These are phyloP conservation scores for Zychaea mexicana DNA, from an alignment of 371 early-diverging fungal genomes.

Conservation along the genomic window DNA sequence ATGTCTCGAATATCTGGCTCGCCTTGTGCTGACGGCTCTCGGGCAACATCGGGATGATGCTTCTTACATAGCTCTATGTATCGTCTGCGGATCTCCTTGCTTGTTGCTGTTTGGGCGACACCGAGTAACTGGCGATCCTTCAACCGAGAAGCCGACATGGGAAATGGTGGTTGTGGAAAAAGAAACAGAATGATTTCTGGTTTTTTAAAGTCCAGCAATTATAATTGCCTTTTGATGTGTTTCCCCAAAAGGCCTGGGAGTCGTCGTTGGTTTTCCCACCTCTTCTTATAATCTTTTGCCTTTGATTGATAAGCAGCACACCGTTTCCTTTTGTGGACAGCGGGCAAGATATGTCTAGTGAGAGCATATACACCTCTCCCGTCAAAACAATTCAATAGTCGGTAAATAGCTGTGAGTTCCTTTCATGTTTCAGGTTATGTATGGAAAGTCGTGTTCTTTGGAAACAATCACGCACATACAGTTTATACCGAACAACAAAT, in stretches of 20 bases:
- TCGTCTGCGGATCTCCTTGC: constrained; percentile 12
- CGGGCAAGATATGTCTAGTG: too few species aligned
- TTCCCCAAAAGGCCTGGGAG: too few species aligned
- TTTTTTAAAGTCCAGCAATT: not conserved
- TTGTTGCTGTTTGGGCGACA: constrained; percentile 10
- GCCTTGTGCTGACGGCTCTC: not conserved
- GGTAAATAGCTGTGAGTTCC: too few species aligned
- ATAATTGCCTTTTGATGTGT: not conserved
- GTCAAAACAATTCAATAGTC: too few species aligned
- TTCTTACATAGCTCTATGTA: constrained; percentile 16
- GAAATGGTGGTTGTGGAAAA: not conserved
- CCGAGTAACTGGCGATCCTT: constrained; percentile 15
- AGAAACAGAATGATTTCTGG: not conserved
- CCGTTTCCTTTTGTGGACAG: too few species aligned
- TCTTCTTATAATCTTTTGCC: too few species aligned
- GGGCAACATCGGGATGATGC: constrained; percentile 21
- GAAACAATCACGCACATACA: not conserved
- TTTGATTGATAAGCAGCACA: too few species aligned
- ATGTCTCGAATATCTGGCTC: constrained; percentile 16
- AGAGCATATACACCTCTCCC: too few species aligned
- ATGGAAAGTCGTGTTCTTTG: not conserved
- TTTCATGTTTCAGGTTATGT: not conserved
- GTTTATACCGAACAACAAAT: not conserved
- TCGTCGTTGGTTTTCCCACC: too few species aligned
- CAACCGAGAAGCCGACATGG: constrained; percentile 12